A percentile compares a stretch with the other conserved stretches of the same genome.
Evolutionary conservation across 495 filamentous ascomycete species (phyloP).

Genomic region (Penicillium lividum): DNA sequence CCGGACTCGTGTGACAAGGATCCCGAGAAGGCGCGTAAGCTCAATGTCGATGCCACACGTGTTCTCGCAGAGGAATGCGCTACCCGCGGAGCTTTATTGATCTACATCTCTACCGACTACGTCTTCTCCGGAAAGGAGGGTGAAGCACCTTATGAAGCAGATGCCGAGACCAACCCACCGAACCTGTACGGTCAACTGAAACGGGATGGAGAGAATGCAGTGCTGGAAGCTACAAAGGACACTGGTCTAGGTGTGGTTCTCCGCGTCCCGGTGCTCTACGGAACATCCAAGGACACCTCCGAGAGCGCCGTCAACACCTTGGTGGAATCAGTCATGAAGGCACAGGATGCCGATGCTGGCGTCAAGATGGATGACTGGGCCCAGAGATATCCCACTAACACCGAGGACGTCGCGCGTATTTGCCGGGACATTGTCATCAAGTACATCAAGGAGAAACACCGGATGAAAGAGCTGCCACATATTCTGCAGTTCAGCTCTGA

Average conservation of each 20-base stretch:
- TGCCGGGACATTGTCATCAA: conserved; percentile 67
- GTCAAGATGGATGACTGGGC: conserved; percentile 91
- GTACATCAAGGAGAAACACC: conserved; percentile 54
- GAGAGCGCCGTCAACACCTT: conserved; percentile 87
- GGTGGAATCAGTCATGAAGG: conserved; percentile 70
- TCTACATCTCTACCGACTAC: conserved; percentile 97
- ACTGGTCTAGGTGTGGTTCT: conserved; percentile 66
- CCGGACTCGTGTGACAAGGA: conserved; percentile 82
- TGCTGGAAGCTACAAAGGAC: conserved; percentile 58
- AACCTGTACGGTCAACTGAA: conserved; percentile 91
- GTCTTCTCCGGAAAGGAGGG: conserved; percentile 81
- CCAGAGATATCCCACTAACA: conserved; percentile 80
- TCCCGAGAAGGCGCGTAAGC: conserved; percentile 68
- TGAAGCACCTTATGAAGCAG: conserved; percentile 80
- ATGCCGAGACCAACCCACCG: conserved; percentile 64
- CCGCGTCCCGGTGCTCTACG: conserved; percentile 88
- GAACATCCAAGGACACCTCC: conserved; percentile 53
- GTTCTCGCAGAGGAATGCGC: conserved; percentile 67
- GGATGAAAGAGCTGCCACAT: conserved; percentile 56
- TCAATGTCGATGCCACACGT: conserved; percentile 75
- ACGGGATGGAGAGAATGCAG: conserved; percentile 76
- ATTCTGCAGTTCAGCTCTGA: conserved; percentile 88
- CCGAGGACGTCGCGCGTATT: conserved; percentile 85
- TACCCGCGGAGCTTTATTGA: conserved; percentile 62
- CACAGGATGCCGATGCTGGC: conserved; percentile 56